phyloP scores from a whole-genome alignment of 2,329 filamentous ascomycete species.

The Cladobotryum mycophilum region DNA sequence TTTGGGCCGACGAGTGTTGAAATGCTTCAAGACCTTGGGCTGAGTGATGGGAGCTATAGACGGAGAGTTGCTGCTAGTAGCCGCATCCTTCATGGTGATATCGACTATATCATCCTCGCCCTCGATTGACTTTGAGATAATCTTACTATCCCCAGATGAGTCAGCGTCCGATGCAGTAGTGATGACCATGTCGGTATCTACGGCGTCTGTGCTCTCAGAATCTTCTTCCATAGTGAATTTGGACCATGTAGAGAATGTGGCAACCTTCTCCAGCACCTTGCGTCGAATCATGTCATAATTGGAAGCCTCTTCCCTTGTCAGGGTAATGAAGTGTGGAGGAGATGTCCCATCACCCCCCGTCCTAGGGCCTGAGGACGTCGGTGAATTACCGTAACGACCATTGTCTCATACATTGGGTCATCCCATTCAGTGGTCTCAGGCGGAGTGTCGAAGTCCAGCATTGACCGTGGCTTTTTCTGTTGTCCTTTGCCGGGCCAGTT shows the following conservation, averaged over 20 bases:
- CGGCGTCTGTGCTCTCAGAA: constrained; percentile 42
- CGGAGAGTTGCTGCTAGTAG: constrained; percentile 23
- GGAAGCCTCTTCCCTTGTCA: constrained; percentile 65
- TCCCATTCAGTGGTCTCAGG: constrained; percentile 47
- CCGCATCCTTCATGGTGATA: constrained; percentile 70
- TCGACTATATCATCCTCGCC: constrained; percentile 89
- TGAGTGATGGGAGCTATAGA: constrained; percentile 14
- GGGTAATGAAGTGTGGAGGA: constrained; percentile 64
- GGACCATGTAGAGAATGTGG: constrained; percentile 66
- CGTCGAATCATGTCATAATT: constrained; percentile 66
- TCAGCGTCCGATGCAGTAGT: constrained; percentile 58
- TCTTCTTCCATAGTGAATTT: constrained; percentile 51
- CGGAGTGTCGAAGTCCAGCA: constrained; percentile 42
- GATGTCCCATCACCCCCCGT: constrained; percentile 26
- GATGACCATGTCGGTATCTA: constrained; percentile 63
- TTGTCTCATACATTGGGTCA: constrained; percentile 55
- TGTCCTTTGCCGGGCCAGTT: constrained; percentile 59
- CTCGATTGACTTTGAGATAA: constrained; percentile 73
- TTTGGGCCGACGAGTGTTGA: constrained; percentile 44
- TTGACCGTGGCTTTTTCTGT: constrained; percentile 43
- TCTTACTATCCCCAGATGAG: constrained; percentile 61
- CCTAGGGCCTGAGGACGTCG: constrained; percentile 35
- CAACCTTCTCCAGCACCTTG: constrained; percentile 71
- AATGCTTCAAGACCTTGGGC: constrained; percentile 35
- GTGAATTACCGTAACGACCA: constrained; percentile 68